Evolutionary conservation across 2,329 filamentous ascomycete species (phyloP).

Genomic region (Drechmeria coniospora): DNA sequence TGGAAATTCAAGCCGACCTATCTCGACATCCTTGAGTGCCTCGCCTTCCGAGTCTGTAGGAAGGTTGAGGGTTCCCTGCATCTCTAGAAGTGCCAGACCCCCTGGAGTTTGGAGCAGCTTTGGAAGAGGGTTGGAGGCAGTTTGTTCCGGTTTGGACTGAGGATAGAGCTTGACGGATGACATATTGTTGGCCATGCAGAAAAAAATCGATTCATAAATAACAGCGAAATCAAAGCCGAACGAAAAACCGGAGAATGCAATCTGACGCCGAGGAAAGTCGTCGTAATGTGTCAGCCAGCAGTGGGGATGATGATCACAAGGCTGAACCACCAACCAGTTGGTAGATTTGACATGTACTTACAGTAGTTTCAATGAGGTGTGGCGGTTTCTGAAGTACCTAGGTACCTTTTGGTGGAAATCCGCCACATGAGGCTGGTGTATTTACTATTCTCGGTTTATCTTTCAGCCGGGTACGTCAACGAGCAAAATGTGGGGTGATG

Average conservation of each 20-base stretch:
- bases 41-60: slow-evolving; percentile 27
- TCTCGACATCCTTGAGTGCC: slow-evolving; percentile 16
- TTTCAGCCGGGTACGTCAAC: too few relatives aligned
- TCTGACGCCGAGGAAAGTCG: too few relatives aligned
- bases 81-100: slow-evolving; percentile 77
- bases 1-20: slow-evolving; percentile 68
- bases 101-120: slow-evolving; percentile 75
- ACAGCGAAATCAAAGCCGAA: not conserved
- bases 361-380: too few relatives aligned
- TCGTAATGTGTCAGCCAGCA: too few relatives aligned
- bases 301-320: too few relatives aligned
- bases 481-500: too few relatives aligned
- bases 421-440: slow-evolving; percentile 2
- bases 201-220: too few relatives aligned
- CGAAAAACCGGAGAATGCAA: not conserved
- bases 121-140: slow-evolving; percentile 47
- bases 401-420: too few relatives aligned
- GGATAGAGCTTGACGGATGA: slow-evolving; percentile 25
- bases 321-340: too few relatives aligned
- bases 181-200: slow-evolving; percentile 13
- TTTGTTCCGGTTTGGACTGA: slow-evolving; percentile 12
- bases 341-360: too few relatives aligned
- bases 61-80: slow-evolving; percentile 81
- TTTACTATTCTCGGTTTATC: slow-evolving; percentile 4
- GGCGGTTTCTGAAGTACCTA: not conserved